Evolutionary conservation across 2,329 filamentous ascomycete species (phyloP).

Genomic region (Xenosphaeropsis pyriputrescens): DNA sequence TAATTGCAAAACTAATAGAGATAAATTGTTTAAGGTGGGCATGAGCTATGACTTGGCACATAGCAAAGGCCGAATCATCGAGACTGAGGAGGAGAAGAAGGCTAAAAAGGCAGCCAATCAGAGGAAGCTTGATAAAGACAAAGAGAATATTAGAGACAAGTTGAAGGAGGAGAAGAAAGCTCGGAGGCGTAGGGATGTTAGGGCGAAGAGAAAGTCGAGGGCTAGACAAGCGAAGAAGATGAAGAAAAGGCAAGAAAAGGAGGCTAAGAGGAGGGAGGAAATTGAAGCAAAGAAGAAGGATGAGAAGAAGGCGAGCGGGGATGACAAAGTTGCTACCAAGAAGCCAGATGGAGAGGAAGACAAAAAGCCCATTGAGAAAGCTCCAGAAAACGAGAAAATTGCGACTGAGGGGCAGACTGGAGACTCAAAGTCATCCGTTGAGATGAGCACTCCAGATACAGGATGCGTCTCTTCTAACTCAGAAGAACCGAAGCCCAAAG

Average conservation of each 20-base stretch:
- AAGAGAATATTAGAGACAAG: not conserved
- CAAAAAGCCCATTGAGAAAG: constrained; percentile 4
- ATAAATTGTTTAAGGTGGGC: constrained; percentile 44
- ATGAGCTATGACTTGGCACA: constrained; percentile 45
- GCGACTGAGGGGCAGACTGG: not conserved
- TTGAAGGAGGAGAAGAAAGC: constrained; percentile 2
- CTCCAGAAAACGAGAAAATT: constrained; percentile 3
- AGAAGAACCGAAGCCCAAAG: no score
- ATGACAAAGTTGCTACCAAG: constrained; percentile 7
- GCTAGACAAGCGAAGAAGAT: constrained; percentile 1
- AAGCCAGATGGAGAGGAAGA: constrained; percentile 2
- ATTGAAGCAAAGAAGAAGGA: constrained; percentile 4
- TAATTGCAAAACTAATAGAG: constrained; percentile 30
- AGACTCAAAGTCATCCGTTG: not conserved
- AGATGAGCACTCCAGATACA: not conserved
- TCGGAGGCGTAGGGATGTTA: not conserved
- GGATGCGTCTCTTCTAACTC: no score
- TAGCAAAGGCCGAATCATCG: constrained; percentile 32
- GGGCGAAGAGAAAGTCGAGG: constrained; percentile 4
- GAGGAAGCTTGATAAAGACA: not conserved
- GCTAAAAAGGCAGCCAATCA: not conserved
- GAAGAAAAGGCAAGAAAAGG: constrained; percentile 3
- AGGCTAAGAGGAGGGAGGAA: constrained; percentile 2
- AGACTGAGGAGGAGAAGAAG: constrained; percentile 8
- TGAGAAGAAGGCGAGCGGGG: constrained; percentile 8